These are phyloP conservation scores for Xylaria nigripes DNA, from an alignment of 495 filamentous ascomycete species.

Conservation along the genomic window DNA sequence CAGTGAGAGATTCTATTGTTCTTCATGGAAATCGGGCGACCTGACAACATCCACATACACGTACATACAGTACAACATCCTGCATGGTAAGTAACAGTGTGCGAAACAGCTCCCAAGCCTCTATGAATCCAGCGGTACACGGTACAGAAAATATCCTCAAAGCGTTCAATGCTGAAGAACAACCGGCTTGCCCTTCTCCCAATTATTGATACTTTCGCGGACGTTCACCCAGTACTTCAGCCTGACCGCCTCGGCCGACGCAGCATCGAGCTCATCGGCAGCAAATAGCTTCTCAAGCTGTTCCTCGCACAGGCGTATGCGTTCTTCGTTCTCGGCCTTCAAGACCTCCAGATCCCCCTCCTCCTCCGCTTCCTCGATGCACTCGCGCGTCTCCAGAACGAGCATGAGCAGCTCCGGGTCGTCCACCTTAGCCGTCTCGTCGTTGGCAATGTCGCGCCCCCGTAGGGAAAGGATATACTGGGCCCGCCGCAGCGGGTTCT, in stretches of 20 bases:
- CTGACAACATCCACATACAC: not conserved
- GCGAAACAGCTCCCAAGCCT: not conserved
- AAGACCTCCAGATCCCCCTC: slow-evolving; percentile 57
- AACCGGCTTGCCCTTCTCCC: slow-evolving; percentile 70
- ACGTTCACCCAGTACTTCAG: slow-evolving; percentile 92
- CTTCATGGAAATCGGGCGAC: not conserved
- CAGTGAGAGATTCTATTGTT: too few relatives aligned
- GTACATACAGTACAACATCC: not conserved
- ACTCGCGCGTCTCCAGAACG: slow-evolving; percentile 80
- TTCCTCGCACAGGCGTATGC: slow-evolving; percentile 53
- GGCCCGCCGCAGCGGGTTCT: slow-evolving; percentile 65
- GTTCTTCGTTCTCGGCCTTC: slow-evolving; percentile 55
- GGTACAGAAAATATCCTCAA: not conserved
- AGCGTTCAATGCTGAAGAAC: slow-evolving; percentile 51
- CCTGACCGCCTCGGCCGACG: slow-evolving; percentile 60
- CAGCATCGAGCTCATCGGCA: slow-evolving; percentile 55
- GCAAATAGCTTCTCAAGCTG: slow-evolving; percentile 56
- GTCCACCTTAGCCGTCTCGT: slow-evolving; percentile 63
- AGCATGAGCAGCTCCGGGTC: slow-evolving; percentile 70
- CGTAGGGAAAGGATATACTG: slow-evolving; percentile 71
- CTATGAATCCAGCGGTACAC: not conserved
- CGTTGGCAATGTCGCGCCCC: slow-evolving; percentile 68
- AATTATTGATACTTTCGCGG: slow-evolving; percentile 65
- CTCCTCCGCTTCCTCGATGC: slow-evolving; percentile 63
- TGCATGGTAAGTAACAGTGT: not conserved